Conservation (phyloP, 305 asterid genomes). For the Fraxinus velutina region DNA sequence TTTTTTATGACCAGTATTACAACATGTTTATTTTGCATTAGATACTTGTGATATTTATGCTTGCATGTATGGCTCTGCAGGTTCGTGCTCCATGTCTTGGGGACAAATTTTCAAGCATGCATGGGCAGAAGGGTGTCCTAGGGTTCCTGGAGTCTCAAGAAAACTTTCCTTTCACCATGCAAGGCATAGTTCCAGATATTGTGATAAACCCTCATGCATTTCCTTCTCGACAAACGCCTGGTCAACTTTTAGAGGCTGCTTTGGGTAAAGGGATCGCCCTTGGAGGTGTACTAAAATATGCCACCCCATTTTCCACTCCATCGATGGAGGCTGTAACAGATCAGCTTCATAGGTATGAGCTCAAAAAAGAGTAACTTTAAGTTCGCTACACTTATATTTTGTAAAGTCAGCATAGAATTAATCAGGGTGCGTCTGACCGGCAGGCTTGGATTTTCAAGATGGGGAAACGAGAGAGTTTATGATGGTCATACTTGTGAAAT, state of each 20-base stretch:
- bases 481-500: constrained; percentile 73
- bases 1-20: background rate
- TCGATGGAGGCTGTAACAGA: constrained; percentile 61
- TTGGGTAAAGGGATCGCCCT: constrained; percentile 84
- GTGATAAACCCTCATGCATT: constrained; percentile 95
- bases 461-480: constrained; percentile 82
- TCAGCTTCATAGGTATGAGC: constrained; percentile 75
- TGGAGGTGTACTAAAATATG: constrained; percentile 62
- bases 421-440: constrained; percentile 13
- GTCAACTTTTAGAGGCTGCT: constrained; percentile 85
- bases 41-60: background rate
- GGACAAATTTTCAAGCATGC: constrained; percentile 96
- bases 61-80: constrained; percentile 34
- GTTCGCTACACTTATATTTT: background rate
- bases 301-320: constrained; percentile 85
- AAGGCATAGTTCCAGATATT: constrained; percentile 91
- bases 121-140: constrained; percentile 92
- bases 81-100: constrained; percentile 89
- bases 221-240: constrained; percentile 97
- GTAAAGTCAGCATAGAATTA: background rate
- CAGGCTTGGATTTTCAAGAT: constrained; percentile 74
- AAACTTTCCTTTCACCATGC: constrained; percentile 74
- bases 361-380: background rate
- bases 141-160: constrained; percentile 80
- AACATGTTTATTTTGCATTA: background rate